A percentile compares a stretch with the other conserved stretches of the same genome.
Conservation (phyloP, 805 yeast species). For the Naumovozyma castellii region DNA sequence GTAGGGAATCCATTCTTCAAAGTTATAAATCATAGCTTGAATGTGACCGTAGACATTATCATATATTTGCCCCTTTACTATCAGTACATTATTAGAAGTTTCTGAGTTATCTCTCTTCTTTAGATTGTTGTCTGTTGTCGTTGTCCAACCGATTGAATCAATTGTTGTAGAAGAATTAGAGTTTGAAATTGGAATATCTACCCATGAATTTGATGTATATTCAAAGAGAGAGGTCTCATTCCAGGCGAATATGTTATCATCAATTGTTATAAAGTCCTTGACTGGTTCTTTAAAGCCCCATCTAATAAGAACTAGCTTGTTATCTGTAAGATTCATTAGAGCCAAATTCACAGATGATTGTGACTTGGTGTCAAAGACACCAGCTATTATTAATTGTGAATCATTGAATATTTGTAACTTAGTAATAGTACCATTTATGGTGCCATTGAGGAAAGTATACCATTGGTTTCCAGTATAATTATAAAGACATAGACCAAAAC, state of each 20-base stretch:
- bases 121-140: neutral
- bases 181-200: constrained; percentile 3
- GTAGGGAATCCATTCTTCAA: constrained; percentile 21
- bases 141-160: constrained; percentile 1
- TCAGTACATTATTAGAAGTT: neutral
- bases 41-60: constrained; percentile 29
- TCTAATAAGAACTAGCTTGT: constrained; percentile 9
- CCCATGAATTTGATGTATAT: constrained; percentile 8
- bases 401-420: constrained; percentile 41
- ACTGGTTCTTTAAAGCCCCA: constrained; percentile 3
- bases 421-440: constrained; percentile 44
- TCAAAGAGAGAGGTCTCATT: constrained; percentile 10
- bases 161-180: constrained; percentile 2
- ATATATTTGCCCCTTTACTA: constrained; percentile 35
- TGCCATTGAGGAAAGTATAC: constrained; percentile 31
- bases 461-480: constrained; percentile 47
- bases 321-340: constrained; percentile 10
- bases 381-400: constrained; percentile 36
- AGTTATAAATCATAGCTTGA: constrained; percentile 17
- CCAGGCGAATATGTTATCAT: constrained; percentile 14
- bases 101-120: neutral
- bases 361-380: constrained; percentile 42
- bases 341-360: constrained; percentile 38
- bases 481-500: constrained; percentile 59
- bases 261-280: constrained; percentile 12